Evolutionary conservation across 176 grass and related monocot genomes (phyloP), one percentile per base, ranked within the genome.

Genomic region (Neostapfia colusana): DNA sequence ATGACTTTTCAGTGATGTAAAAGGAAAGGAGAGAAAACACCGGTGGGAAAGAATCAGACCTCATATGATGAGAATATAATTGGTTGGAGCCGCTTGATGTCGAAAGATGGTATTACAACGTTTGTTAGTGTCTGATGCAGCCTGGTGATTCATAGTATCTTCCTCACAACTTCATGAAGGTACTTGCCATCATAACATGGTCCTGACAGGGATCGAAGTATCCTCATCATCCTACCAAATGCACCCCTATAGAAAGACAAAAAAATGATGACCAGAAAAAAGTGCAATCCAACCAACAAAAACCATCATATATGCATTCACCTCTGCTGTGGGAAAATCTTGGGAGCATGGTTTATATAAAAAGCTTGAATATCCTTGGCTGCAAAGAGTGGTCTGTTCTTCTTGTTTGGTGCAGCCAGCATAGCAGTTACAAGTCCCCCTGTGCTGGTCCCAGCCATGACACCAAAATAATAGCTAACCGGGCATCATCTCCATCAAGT

Each of bases 371-470:
- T 86, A 84, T 97, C 94, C 81, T 93, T 93, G 61, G 88, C 91
- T 0, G 86, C 75, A 82, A 91, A 97, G 65, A 88, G 88, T 68
- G 94, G 91, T 45, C 76, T 90, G 34, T 77, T 86, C 50, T 87
- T 79, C 17, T 74, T 39, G 67, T 89, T 73, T 35, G 94, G 91
- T 48, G 91, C 76, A 21, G 86, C 49, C 61, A 97, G 56, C 94
- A 97, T 91, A 4, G 91, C 70, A 53, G 89, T 89, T 49, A 97
- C 82, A 40, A 97, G 81, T 1, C 88, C 91, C 35, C 94, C 90
- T 79, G 94, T 97, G 79, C 94, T 97, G 4, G 90, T 97, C 26
- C 94, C 94, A 61, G 94, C 49, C 53, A 97, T 89, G 46, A 91
- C 67, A 75, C 93, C 94, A 1, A 97, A 97, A 51, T 97, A 97